Conservation (phyloP, 768 basidiomycete genomes). For the Boletus rufocinnamomeus region DNA sequence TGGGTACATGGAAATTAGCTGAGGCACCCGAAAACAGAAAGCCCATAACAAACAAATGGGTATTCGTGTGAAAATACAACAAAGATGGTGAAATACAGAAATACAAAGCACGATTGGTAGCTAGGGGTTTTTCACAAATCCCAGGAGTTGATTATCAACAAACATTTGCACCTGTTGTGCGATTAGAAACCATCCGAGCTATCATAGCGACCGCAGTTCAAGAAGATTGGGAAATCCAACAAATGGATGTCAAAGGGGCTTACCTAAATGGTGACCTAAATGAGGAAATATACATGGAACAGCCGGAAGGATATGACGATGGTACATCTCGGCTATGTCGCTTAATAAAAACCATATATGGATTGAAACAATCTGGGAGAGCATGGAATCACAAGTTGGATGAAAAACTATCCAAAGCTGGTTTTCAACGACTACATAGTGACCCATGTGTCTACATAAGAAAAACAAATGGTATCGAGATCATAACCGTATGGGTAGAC, state of each 20-base stretch:
- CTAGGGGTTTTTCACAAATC: constrained; percentile 42
- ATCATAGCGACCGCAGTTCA: constrained; percentile 27
- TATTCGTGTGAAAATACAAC: constrained; percentile 11
- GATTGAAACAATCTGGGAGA: too few species aligned
- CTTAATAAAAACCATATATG: too few species aligned
- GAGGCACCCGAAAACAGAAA: constrained; percentile 29
- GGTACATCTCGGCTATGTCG: too few species aligned
- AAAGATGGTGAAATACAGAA: constrained; percentile 8
- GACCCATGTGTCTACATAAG: too few species aligned
- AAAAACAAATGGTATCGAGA: too few species aligned
- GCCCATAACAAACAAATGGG: constrained; percentile 35
- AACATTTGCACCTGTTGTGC: constrained; percentile 35
- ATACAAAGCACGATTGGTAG: constrained; percentile 41
- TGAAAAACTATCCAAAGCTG: too few species aligned
- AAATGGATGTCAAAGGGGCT: constrained; percentile 33
- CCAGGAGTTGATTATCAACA: constrained; percentile 39
- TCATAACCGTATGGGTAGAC: too few species aligned
- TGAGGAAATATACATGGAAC: too few species aligned
- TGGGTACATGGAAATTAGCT: too few species aligned
- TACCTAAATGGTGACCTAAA: constrained; percentile 34
- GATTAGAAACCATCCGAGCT: constrained; percentile 21
- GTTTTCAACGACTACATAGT: too few species aligned
- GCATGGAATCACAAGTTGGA: too few species aligned
- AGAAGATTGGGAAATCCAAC: constrained; percentile 30
- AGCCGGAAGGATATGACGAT: too few species aligned